phyloP scores from a whole-genome alignment of 352 stramenopile genomes.

The Globisporangium polare region DNA sequence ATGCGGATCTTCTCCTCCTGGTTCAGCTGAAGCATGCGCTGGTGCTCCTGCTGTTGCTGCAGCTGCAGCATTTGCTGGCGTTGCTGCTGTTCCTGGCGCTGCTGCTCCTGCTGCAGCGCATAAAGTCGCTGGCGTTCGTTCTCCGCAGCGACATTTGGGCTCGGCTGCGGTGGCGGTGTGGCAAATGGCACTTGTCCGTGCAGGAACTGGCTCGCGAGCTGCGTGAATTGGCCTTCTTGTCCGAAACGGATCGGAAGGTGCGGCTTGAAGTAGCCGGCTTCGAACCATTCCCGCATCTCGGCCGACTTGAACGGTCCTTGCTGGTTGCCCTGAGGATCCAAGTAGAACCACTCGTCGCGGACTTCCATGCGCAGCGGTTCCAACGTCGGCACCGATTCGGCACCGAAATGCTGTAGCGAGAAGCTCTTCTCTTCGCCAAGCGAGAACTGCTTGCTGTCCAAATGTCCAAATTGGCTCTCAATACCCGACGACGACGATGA shows the following conservation, averaged over 20 bases:
- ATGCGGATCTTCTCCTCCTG: slow-evolving; percentile 79
- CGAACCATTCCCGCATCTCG: slow-evolving; percentile 89
- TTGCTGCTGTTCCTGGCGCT: slow-evolving; percentile 53
- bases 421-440: slow-evolving; percentile 35
- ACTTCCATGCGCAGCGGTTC: slow-evolving; percentile 38
- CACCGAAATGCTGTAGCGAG: slow-evolving; percentile 19
- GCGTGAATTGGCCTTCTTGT: slow-evolving; percentile 63
- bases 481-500: slow-evolving; percentile 1
- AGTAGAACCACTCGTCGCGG: slow-evolving; percentile 82
- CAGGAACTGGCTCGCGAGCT: slow-evolving; percentile 71
- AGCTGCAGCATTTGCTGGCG: slow-evolving; percentile 60
- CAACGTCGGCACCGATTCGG: slow-evolving; percentile 19
- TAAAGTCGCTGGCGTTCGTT: slow-evolving; percentile 55
- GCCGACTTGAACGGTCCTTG: slow-evolving; percentile 83
- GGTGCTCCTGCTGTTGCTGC: slow-evolving; percentile 63
- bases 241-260: slow-evolving; percentile 85
- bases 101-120: slow-evolving; percentile 61
- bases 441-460: slow-evolving; percentile 31
- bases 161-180: slow-evolving; percentile 20
- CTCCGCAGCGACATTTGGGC: slow-evolving; percentile 8
- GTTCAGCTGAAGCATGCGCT: slow-evolving; percentile 62
- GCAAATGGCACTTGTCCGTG: slow-evolving; percentile 72
- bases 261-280: slow-evolving; percentile 87
- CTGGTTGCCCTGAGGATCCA: slow-evolving; percentile 78
- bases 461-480: slow-evolving; percentile 21